phyloP scores from a whole-genome alignment of 2,329 filamentous ascomycete genomes.

The Fusarium poae region DNA sequence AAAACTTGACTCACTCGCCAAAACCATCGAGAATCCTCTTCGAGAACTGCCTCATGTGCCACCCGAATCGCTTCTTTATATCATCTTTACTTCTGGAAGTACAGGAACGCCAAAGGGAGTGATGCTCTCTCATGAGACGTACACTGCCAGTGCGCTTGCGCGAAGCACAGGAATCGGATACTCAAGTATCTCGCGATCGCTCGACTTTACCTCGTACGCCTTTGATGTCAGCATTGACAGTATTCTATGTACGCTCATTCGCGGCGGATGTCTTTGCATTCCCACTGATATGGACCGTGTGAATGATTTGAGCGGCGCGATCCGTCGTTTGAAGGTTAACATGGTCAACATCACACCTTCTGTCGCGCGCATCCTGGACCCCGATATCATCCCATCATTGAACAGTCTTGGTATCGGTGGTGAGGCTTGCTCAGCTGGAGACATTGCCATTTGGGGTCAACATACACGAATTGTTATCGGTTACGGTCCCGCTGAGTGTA shows the following conservation, averaged over 20 bases:
- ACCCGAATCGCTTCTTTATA: constrained; percentile 60
- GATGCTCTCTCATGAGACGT: constrained; percentile 63
- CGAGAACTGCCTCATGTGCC: constrained; percentile 57
- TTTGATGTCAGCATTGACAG: constrained; percentile 68
- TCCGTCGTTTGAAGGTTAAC: constrained; percentile 60
- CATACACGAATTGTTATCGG: constrained; percentile 63
- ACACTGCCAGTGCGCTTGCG: constrained; percentile 56
- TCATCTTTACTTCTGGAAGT: constrained; percentile 75
- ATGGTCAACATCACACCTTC: constrained; percentile 65
- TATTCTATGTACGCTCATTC: constrained; percentile 65
- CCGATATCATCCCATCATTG: constrained; percentile 60
- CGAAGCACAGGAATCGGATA: constrained; percentile 56
- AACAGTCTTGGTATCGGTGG: constrained; percentile 64
- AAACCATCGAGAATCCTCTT: constrained; percentile 28
- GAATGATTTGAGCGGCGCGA: constrained; percentile 62
- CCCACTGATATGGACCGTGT: constrained; percentile 67
- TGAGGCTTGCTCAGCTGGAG: constrained; percentile 65
- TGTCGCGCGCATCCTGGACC: constrained; percentile 61
- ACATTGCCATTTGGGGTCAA: constrained; percentile 62
- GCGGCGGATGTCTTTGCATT: constrained; percentile 66
- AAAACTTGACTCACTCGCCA: constrained; percentile 27
- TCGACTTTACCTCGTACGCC: constrained; percentile 65
- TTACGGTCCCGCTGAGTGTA: constrained; percentile 68
- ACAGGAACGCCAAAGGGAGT: constrained; percentile 75
- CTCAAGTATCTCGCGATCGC: constrained; percentile 56